Evolutionary conservation across 371 early-diverging fungal genomes (phyloP).

Genomic region (Lichtheimia corymbifera): DNA sequence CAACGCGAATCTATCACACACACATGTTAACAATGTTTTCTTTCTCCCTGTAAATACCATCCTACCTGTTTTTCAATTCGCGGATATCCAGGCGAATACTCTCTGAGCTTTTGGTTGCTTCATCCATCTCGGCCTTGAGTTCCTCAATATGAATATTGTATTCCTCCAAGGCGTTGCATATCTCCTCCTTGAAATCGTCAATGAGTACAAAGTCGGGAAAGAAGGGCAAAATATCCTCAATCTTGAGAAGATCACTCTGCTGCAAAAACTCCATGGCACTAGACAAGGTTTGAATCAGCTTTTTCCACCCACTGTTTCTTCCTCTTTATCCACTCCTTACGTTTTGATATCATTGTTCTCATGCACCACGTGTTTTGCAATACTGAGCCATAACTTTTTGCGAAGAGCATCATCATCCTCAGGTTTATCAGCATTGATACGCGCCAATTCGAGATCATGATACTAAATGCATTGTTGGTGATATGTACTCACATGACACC

Average conservation of each 20-base stretch:
- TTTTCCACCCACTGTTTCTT: neutral
- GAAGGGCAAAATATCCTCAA: conserved; percentile 93
- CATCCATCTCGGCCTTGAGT: conserved; percentile 87
- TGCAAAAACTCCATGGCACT: conserved; percentile 85
- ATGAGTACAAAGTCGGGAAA: conserved; percentile 95
- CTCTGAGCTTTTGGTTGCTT: conserved; percentile 83
- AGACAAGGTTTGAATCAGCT: conserved; percentile 1
- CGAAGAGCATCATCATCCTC: conserved; percentile 79
- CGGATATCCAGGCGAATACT: conserved; percentile 82
- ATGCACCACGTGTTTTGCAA: conserved; percentile 88
- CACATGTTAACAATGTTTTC: neutral
- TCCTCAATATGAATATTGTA: conserved; percentile 82
- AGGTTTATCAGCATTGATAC: conserved; percentile 88
- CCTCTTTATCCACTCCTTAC: conserved; percentile 25
- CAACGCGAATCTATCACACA: conserved; percentile 65
- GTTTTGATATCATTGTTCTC: conserved; percentile 79
- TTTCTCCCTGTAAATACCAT: neutral
- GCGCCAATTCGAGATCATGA: conserved; percentile 84
- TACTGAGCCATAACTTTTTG: conserved; percentile 88
- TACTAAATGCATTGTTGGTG: conserved; percentile 40
- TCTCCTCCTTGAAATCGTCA: conserved; percentile 93
- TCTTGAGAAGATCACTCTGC: conserved; percentile 79
- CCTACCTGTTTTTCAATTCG: conserved; percentile 66
- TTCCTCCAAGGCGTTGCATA: conserved; percentile 81
- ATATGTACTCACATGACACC: neutral